Base-by-base conservation (phyloP, 495 filamentous ascomycete species). In the Neurospora sp. region DNA sequence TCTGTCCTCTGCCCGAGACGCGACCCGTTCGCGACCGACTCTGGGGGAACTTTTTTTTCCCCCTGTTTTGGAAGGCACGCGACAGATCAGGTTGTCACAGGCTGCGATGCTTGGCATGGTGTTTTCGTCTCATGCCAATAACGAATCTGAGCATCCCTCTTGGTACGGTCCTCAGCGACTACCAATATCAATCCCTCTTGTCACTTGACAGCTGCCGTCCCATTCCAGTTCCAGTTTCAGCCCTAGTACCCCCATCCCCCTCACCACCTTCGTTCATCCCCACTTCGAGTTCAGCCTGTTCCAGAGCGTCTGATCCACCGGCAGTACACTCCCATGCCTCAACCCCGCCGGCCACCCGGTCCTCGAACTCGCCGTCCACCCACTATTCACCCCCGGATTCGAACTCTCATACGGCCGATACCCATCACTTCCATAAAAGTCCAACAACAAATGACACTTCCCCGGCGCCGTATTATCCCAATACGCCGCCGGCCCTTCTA, bases 381-480 rank as follows among this genome's bases (percentile, higher is more conserved):
- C 83, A n/a, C 71, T 72, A 71, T 86, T 85, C 8, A 76, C 79
- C 71, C 74, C 78, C 45, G 84, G 79, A 31, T 82, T 80, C 1
- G 77, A 78, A 37, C 78, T 83, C 75, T 85, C 82, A 72, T 81
- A 87, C 42, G 85, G 85, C n/a, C 82, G 72, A 71, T 88, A 87
- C 36, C 86, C 86, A 75, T 87, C 85, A 17, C 77, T 79, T 1
- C 85, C 86, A 73, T 86, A 88, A 72, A 84, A 85, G 70, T 88
- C 86, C 42, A 88, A 71, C 69, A 88, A 73, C 66, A 88, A 75
- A 70, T 86, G 83, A 17, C 84, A 81, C 69, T 83, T 86, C 0
- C 81, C 79, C 0, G 80, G 78, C 0, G 78, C 75, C 19, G 77
- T 37, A 73, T 88, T 88, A 72, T 88, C 86, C 71, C 77, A 78